Base-by-base conservation (phyloP, 129 eudicot genomes). In the Silybum marianum region DNA sequence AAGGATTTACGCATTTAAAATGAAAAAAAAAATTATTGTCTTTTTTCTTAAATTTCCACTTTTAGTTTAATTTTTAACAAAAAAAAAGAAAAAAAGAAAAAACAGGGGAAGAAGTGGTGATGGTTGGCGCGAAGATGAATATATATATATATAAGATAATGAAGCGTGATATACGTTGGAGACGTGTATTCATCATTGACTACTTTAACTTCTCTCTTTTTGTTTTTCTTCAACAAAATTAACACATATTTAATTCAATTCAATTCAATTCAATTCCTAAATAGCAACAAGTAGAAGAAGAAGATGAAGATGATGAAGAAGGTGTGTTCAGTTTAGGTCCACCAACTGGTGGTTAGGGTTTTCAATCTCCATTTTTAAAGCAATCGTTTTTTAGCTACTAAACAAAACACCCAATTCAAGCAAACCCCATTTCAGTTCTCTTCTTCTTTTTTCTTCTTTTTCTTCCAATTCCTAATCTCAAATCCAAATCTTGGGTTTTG, bases 331-430 rank as follows among this genome's bases (percentile, higher is more conserved):
- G 78, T 88, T 90, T 94, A 90, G 93, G 95, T 91, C 92, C 84
- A 94, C 98, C 97, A 88, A 92, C 97, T 94, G 94, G 97, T 94
- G 62, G 98, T 92, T 94, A 87, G 80, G 78, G 78, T 80, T 82
- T 86, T 82, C 85, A 87, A 87, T 87, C 90, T 86, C 85, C 86
- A 85, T 22, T 85, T 85, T 86, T 86, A 85, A 88, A 88, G 93
- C 91, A 85, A 91, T 88, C 89, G 9, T 60, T 44, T 44, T 65
- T 67, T 48, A 72, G 58, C 80, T 66, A 76, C 81, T 83, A 71
- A 75, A 75, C 76, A 75, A 81, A 83, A n/a, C 73, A 62, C 72
- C 81, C 79, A 63, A 72, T 46, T 48, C 36, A 36, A 81, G 40
- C 78, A 81, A 74, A 71, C 84, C 65, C 67, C 81, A 78, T 80